Evolutionary conservation across 2,329 filamentous ascomycete species (phyloP).

Genomic region (Sporothrix brasiliensis): DNA sequence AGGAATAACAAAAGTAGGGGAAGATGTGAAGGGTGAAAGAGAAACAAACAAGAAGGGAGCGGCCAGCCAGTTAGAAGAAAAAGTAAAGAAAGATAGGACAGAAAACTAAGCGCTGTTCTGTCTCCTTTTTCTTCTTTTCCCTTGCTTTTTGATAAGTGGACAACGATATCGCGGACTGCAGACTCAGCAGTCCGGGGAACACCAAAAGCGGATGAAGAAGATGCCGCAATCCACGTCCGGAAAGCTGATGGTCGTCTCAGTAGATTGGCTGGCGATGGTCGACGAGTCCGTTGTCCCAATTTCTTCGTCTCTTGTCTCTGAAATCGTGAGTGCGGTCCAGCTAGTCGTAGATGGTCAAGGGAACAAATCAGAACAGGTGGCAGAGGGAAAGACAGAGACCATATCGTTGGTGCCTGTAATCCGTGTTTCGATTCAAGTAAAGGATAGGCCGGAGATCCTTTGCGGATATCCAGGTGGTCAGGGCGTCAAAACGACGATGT

Average conservation of each 20-base stretch:
- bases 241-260: background rate
- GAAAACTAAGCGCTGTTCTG: constrained; percentile 4
- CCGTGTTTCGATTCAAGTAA: constrained; percentile 30
- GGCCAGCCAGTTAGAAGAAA: background rate
- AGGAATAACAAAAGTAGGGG: background rate
- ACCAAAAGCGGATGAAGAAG: background rate
- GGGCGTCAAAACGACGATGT: background rate
- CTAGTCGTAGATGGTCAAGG: background rate
- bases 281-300: background rate
- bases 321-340: constrained; percentile 1
- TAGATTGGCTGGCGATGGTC: background rate
- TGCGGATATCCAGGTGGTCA: constrained; percentile 15
- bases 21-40: background rate
- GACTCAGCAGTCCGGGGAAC: constrained; percentile 2
- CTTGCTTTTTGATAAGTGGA: background rate
- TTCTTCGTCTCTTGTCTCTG: background rate
- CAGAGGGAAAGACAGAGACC: constrained; percentile 10
- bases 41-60: background rate
- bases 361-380: background rate
- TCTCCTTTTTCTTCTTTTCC: no score
- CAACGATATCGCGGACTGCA: background rate
- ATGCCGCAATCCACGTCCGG: background rate
- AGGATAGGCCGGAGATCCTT: constrained; percentile 24
- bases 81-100: background rate
- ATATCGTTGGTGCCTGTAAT: constrained; percentile 7